phyloP scores from a whole-genome alignment of 2,329 filamentous ascomycete species.

The Alternaria arborescens region DNA sequence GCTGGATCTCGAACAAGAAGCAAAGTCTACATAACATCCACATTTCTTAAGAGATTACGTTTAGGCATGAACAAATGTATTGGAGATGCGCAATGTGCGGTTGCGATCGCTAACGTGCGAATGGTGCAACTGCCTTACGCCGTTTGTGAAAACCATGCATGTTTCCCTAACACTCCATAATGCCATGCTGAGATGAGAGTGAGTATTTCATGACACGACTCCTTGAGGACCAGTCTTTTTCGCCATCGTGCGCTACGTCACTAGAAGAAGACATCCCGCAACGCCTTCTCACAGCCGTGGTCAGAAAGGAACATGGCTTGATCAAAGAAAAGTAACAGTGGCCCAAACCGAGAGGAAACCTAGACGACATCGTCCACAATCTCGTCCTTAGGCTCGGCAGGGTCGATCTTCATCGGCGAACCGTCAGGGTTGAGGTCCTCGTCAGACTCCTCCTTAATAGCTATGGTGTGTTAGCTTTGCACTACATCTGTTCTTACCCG shows the following conservation, averaged over 20 bases:
- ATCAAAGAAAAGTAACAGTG: background rate
- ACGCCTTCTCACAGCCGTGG: background rate
- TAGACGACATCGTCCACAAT: conserved; percentile 26
- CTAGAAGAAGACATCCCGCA: background rate
- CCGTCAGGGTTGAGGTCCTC: conserved; percentile 6
- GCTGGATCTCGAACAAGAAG: background rate
- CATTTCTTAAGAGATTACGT: background rate
- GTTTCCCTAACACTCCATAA: background rate
- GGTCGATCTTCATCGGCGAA: conserved; percentile 6
- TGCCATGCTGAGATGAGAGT: background rate
- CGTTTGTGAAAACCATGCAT: background rate
- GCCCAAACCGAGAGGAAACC: background rate
- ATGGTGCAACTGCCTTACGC: background rate
- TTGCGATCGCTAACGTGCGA: background rate
- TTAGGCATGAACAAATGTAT: background rate
- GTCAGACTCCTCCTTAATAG: conserved; percentile 19
- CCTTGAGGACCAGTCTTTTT: background rate
- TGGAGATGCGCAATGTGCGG: background rate
- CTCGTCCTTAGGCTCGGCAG: conserved; percentile 11
- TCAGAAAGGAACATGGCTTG: background rate
- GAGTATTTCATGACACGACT: background rate
- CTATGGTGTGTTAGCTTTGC: conserved; percentile 17
- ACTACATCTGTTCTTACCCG: background rate
- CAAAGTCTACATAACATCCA: too few relatives aligned
- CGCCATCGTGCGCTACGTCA: background rate